Evolutionary conservation across 805 yeast genomes (phyloP).

Genomic region (Candida orba): DNA sequence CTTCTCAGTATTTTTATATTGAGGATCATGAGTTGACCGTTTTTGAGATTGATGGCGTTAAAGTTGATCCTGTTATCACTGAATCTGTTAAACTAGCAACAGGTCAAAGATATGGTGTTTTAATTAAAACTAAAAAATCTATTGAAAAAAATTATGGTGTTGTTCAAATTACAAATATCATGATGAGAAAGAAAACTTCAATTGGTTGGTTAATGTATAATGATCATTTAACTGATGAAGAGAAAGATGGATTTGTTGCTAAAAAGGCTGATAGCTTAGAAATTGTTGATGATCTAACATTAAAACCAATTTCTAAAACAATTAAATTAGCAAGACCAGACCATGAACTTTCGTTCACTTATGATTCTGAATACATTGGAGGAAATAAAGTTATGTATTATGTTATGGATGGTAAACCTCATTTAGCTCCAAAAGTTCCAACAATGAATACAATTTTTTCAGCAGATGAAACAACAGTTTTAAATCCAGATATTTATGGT

Average conservation of each 20-base stretch:
- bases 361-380: conserved; percentile 49
- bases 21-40: conserved; percentile 47
- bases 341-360: conserved; percentile 43
- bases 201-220: conserved; percentile 48
- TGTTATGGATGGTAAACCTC: conserved; percentile 58
- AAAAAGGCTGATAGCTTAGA: conserved; percentile 20
- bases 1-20: conserved; percentile 46
- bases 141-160: conserved; percentile 37
- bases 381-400: conserved; percentile 66
- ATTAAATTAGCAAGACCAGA: conserved; percentile 40
- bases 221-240: conserved; percentile 24
- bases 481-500: conserved; percentile 59
- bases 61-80: conserved; percentile 41
- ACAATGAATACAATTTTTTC: conserved; percentile 57
- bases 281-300: conserved; percentile 28
- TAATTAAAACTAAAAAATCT: conserved; percentile 43
- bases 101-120: conserved; percentile 70
- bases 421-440: conserved; percentile 63
- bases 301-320: conserved; percentile 32
- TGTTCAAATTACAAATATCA: conserved; percentile 50
- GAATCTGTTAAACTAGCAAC: conserved; percentile 51
- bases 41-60: conserved; percentile 54
- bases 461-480: conserved; percentile 42
- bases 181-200: conserved; percentile 62
- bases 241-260: conserved; percentile 34